Conservation (phyloP, 257 asterid species). For the Solanum phureja region DNA sequence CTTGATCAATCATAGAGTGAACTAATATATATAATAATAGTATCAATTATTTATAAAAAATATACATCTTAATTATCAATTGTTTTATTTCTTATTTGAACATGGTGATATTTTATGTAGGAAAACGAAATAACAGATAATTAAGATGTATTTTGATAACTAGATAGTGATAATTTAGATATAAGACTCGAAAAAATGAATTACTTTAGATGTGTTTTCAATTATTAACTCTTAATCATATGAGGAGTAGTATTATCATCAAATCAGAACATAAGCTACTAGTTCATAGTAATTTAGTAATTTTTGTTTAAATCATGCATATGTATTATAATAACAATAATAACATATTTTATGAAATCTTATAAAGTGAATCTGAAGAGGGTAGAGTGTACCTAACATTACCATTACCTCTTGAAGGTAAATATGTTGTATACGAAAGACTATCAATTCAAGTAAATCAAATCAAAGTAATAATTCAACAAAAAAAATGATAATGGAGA, state of each 20-base stretch:
- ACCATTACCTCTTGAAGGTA: neutral
- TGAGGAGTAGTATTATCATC: neutral
- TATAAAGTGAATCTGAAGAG: neutral
- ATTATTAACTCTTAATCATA: too few species aligned
- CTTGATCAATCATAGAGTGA: too few species aligned
- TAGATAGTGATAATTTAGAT: neutral
- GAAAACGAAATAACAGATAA: neutral
- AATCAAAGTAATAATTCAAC: neutral
- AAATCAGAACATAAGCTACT: too few species aligned
- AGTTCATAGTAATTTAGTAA: too few species aligned
- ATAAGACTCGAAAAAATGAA: neutral
- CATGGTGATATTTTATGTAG: neutral
- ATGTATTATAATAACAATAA: too few species aligned
- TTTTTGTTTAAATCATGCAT: too few species aligned
- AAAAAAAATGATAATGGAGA: neutral
- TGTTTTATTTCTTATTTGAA: too few species aligned
- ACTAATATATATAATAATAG: too few species aligned
- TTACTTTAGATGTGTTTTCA: too few species aligned
- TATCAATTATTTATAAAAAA: too few species aligned
- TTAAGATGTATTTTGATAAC: neutral
- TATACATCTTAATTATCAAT: neutral
- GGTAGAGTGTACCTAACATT: neutral
- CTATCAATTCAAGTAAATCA: rapidly evolving
- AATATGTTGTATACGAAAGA: rapidly evolving
- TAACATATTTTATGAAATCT: neutral